Evolutionary conservation across 495 filamentous ascomycete genomes (phyloP).

Genomic region (Hypoxylon rickii): DNA sequence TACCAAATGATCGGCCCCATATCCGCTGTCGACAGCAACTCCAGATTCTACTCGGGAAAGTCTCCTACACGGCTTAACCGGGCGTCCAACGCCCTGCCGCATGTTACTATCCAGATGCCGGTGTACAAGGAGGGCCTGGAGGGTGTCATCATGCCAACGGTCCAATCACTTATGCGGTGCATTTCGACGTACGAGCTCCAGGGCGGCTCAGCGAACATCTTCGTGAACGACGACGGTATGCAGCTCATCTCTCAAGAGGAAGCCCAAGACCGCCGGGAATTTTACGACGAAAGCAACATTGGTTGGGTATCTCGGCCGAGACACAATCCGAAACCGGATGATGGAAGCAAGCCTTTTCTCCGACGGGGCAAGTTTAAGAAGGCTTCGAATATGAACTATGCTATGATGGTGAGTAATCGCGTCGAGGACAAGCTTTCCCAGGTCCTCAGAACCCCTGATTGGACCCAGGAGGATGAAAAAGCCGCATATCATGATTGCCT

Average conservation of each 20-base stretch:
- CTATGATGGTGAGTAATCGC: slow-evolving; percentile 59
- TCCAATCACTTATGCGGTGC: slow-evolving; percentile 64
- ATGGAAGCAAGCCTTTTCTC: slow-evolving; percentile 50
- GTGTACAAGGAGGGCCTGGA: slow-evolving; percentile 75
- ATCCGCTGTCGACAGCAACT: slow-evolving; percentile 58
- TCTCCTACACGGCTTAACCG: slow-evolving; percentile 55
- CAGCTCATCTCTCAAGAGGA: slow-evolving; percentile 62
- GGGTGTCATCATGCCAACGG: slow-evolving; percentile 65
- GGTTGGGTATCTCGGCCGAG: slow-evolving; percentile 64
- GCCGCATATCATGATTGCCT: slow-evolving; percentile 56
- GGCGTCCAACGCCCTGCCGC: slow-evolving; percentile 54
- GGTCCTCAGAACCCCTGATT: slow-evolving; percentile 46
- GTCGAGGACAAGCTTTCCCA: slow-evolving; percentile 61
- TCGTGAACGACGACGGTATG: slow-evolving; percentile 73
- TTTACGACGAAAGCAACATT: slow-evolving; percentile 67
- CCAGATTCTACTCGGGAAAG: slow-evolving; percentile 63
- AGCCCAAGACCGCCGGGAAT: slow-evolving; percentile 61
- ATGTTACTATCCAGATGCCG: slow-evolving; percentile 76
- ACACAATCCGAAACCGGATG: slow-evolving; percentile 57
- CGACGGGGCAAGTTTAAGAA: slow-evolving; percentile 75
- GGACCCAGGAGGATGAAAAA: slow-evolving; percentile 58
- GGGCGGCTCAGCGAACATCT: slow-evolving; percentile 72
- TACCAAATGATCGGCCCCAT: slow-evolving; percentile 65
- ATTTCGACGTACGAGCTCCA: slow-evolving; percentile 72
- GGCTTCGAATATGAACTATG: slow-evolving; percentile 76